These are phyloP conservation scores for Fibroporia radiculosa DNA, from an alignment of 768 basidiomycete species.

Conservation along the genomic window DNA sequence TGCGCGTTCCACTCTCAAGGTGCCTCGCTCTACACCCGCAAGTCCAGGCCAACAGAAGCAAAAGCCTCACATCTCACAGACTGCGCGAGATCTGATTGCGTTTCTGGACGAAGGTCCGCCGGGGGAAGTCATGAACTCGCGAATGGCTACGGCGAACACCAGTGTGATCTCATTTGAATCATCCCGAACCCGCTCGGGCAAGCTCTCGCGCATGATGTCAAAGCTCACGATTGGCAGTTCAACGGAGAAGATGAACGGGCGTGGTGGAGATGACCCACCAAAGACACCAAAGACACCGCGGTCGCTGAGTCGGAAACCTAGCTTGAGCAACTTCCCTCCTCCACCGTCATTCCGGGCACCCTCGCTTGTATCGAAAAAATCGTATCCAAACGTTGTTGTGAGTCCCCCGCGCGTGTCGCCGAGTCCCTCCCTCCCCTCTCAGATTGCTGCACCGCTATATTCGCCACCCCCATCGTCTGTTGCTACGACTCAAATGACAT, in stretches of 20 bases:
- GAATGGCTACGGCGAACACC: conserved; percentile 25
- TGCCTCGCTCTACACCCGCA: conserved; percentile 1
- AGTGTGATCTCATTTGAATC: conserved; percentile 35
- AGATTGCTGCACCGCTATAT: not conserved
- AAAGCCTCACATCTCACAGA: conserved; percentile 31
- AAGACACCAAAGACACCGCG: conserved; percentile 21
- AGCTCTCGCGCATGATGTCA: conserved; percentile 79
- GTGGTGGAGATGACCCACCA: conserved; percentile 24
- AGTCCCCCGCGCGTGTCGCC: conserved; percentile 15
- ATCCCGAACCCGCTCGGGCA: conserved; percentile 36
- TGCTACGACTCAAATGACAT: not conserved
- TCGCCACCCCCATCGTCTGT: not conserved
- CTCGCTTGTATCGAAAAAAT: conserved; percentile 11
- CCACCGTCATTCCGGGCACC: conserved; percentile 18
- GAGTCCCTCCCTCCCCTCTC: conserved; percentile 1
- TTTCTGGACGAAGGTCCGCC: conserved; percentile 54
- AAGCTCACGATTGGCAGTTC: conserved; percentile 42
- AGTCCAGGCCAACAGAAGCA: conserved; percentile 8
- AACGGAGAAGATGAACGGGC: conserved; percentile 25
- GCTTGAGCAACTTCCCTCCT: conserved; percentile 6
- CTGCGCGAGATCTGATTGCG: conserved; percentile 44
- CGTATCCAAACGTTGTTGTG: conserved; percentile 25
- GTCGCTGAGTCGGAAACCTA: conserved; percentile 9
- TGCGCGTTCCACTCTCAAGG: not conserved
- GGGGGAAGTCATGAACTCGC: conserved; percentile 24